Percentiles rank a stretch among this genome's conserved stretches.
Conservation (phyloP, 345 rosid species). For the Eucalyptus brandiana region DNA sequence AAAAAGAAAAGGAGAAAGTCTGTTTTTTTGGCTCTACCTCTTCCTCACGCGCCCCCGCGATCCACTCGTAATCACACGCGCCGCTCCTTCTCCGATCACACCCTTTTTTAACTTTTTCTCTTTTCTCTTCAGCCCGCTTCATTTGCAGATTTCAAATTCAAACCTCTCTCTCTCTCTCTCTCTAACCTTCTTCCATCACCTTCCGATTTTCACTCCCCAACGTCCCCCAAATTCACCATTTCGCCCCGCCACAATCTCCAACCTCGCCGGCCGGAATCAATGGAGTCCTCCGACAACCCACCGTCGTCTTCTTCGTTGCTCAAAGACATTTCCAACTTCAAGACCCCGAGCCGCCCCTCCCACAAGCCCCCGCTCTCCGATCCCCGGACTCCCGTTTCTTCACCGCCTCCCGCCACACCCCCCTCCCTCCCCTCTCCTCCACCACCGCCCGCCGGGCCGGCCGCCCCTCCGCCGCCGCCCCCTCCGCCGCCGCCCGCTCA, state of each 20-base stretch:
- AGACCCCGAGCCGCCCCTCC: slow-evolving; percentile 59
- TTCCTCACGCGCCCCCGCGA: not conserved
- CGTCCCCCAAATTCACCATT: not conserved
- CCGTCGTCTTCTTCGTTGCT: slow-evolving; percentile 16
- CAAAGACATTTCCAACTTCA: slow-evolving; percentile 74
- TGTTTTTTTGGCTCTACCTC: not conserved
- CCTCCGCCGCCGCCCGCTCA: slow-evolving; percentile 3
- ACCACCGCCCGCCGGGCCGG: slow-evolving; percentile 8
- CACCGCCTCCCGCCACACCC: slow-evolving; percentile 68
- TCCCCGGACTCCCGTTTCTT: slow-evolving; percentile 51
- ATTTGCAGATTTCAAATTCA: not conserved
- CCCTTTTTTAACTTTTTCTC: not conserved
- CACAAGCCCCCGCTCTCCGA: slow-evolving; percentile 8
- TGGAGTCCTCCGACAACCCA: not conserved
- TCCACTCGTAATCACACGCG: not conserved
- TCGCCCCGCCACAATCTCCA: not conserved
- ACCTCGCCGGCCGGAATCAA: not conserved
- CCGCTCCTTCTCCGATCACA: not conserved
- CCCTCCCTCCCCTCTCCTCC: slow-evolving; percentile 6
- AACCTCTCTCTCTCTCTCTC: not conserved
- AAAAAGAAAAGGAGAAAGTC: too few species aligned
- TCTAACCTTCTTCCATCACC: not conserved
- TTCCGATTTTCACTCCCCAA: not conserved
- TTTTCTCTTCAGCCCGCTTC: not conserved
- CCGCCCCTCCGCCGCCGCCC: not conserved